Evolutionary conservation across 371 early-diverging fungal species (phyloP), one percentile per base, ranked within the genome.

Genomic region (Mucor saturninus): DNA sequence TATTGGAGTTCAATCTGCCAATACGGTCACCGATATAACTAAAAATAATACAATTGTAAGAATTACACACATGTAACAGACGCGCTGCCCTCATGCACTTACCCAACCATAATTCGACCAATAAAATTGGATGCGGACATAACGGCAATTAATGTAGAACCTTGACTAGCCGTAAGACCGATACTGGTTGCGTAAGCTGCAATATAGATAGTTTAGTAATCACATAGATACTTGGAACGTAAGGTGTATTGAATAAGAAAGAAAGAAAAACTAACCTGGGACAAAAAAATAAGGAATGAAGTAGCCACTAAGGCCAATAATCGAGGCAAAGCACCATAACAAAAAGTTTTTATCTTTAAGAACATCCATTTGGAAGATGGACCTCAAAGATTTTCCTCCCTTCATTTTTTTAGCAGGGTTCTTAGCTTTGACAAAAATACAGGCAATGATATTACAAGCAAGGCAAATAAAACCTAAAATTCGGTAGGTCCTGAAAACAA

Each of bases 1-100:
- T 70, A 65, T 85, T 75, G 0, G 84, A 76, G 49, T 86, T 80
- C 31, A 89, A 67, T 62, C 80, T 80, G 43, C 91, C 91, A 4
- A 89, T 39, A 5, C 65, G 65, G 52, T 87, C 88, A 2, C 74
- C 74, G n/a, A 74, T 49, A 51, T 30, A 57, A 1, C 57, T 57
- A 57, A 21, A 21, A 21, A 21, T 21, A 21, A 21, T 21, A 21
- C 21, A 1, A 21, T 21, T 46, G 3, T 48, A 35, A 45, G 28
- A 46, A 21, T 21, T 21, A 21, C 21, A 21, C 21, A 21, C 21
- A 21, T 21, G 21, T 21, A 21, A 21, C 21, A 21, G 21, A 21
- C 21, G 21, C 21, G 21, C 21, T 21, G 21, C 21, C 21, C 21
- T 21, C 21, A 21, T 21, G 21, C 21, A 38, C 32, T 15, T 60